Conservation (phyloP, 2,329 filamentous ascomycete species). For the Neofusicoccum parvum region DNA sequence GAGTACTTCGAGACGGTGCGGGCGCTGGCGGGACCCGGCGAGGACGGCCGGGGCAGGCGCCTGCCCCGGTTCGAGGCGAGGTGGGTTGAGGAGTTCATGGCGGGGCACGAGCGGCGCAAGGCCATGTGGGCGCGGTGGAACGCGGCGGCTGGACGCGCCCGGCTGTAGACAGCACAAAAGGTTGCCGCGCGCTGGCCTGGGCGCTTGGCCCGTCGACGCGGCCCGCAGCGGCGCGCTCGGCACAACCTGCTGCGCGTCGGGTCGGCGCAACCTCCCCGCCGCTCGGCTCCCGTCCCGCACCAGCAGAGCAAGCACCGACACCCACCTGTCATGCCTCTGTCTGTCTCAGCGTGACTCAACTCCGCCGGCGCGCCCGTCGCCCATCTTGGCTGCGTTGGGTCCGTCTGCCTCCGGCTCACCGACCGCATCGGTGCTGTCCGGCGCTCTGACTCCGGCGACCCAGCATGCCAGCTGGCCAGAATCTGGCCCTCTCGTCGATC, state of each 20-base stretch:
- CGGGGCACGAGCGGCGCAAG: constrained; percentile 59
- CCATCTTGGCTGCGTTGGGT: background rate
- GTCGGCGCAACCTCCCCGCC: background rate
- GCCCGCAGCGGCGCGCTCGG: no score
- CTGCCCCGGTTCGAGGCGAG: constrained; percentile 46
- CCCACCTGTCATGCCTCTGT: background rate
- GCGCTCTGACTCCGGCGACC: background rate
- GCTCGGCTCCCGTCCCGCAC: background rate
- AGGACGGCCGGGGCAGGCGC: constrained; percentile 48
- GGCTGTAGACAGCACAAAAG: background rate
- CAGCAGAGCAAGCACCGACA: background rate
- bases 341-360: background rate
- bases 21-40: constrained; percentile 48
- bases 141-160: constrained; percentile 32
- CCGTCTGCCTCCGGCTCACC: background rate
- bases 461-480: constrained; percentile 4
- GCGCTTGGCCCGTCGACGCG: no score
- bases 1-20: constrained; percentile 64
- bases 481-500: background rate
- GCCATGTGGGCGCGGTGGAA: constrained; percentile 61
- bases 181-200: no score
- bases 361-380: background rate
- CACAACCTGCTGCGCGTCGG: background rate
- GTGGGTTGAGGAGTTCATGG: constrained; percentile 56
- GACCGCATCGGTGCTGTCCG: background rate